These are phyloP conservation scores for Solanum piurae DNA, from an alignment of 257 asterid genomes.

Conservation along the genomic window DNA sequence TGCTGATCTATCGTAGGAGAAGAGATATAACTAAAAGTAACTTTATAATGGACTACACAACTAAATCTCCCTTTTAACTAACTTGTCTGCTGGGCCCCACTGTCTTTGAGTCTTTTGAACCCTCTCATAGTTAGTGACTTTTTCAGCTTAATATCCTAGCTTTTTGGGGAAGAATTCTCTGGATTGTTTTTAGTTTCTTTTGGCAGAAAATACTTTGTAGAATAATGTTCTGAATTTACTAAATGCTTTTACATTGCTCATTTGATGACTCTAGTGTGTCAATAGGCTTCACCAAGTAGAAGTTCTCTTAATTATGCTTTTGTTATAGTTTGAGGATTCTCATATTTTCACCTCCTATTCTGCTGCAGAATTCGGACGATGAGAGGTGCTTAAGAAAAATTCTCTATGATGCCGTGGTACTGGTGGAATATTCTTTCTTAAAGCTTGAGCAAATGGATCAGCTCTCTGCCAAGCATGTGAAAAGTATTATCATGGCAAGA, in stretches of 20 bases:
- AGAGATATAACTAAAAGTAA: not conserved
- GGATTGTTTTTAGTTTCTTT: not conserved
- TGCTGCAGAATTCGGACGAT: conserved; percentile 36
- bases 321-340: not conserved
- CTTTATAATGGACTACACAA: not conserved
- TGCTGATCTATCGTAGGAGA: not conserved
- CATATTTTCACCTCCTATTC: not conserved
- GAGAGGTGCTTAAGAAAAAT: conserved; percentile 33
- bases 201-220: not conserved
- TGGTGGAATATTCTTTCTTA: conserved; percentile 62
- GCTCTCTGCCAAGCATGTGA: conserved; percentile 36
- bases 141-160: not conserved
- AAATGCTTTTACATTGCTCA: not conserved
- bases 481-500: conserved; percentile 33
- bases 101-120: not conserved
- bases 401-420: conserved; percentile 38
- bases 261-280: not conserved
- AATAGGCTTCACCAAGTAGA: not conserved
- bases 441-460: conserved; percentile 32
- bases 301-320: not conserved
- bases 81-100: not conserved
- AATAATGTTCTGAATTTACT: not conserved
- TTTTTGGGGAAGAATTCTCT: not conserved
- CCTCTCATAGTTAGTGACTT: not conserved
- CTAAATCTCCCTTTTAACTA: not conserved